Evolutionary conservation across 1,284 basidiomycete genomes (phyloP).

Genomic region (Calocybe gambosa): DNA sequence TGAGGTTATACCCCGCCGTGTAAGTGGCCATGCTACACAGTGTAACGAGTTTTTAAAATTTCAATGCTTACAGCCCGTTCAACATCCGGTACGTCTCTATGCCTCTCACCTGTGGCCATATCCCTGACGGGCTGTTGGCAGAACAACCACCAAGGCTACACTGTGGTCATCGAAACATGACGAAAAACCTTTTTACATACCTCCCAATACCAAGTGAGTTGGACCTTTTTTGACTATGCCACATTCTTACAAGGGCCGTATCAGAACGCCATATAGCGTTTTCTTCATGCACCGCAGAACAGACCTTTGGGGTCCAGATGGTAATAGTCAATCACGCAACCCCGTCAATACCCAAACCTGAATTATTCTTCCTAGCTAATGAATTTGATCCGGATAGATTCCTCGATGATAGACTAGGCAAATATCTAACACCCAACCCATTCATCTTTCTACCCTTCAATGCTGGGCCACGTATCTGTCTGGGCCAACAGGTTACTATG

Average conservation of each 20-base stretch:
- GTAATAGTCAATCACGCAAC: slow-evolving; percentile 11
- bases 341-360: too few species aligned
- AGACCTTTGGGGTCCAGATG: slow-evolving; percentile 36
- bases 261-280: slow-evolving; percentile 15
- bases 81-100: slow-evolving; percentile 21
- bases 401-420: slow-evolving; percentile 40
- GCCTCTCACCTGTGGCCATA: neutral
- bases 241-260: slow-evolving; percentile 21
- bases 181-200: slow-evolving; percentile 21
- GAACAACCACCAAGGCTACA: slow-evolving; percentile 23
- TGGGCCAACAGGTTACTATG: slow-evolving; percentile 30
- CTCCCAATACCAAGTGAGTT: slow-evolving; percentile 11
- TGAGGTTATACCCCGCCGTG: slow-evolving; percentile 30
- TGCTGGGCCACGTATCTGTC: slow-evolving; percentile 49
- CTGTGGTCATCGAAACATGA: slow-evolving; percentile 21
- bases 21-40: slow-evolving; percentile 13
- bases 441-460: slow-evolving; percentile 61
- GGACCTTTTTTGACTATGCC: neutral
- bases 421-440: slow-evolving; percentile 46
- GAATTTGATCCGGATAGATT: slow-evolving; percentile 58
- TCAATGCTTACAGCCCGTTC: slow-evolving; percentile 22
- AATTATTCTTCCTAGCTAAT: slow-evolving; percentile 25
- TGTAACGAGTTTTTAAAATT: too few species aligned
- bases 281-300: slow-evolving; percentile 32
- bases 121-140: slow-evolving; percentile 7